A percentile compares a stretch with the other conserved stretches of the same genome.
Conservation (phyloP, 305 asterid genomes). For the Fraxinus dipetala region DNA sequence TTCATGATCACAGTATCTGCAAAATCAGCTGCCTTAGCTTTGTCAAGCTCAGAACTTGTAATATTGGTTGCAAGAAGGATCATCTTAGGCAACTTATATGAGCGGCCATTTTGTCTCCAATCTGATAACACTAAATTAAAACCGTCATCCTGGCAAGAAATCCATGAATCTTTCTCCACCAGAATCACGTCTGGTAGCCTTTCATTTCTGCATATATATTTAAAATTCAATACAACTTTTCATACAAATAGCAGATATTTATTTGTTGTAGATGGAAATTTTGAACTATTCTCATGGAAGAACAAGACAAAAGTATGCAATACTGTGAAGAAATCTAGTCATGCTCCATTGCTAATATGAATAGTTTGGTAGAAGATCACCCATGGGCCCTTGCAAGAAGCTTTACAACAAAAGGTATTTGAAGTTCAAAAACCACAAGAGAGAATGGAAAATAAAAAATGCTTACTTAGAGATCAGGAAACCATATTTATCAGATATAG, state of each 20-base stretch:
- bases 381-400: background rate
- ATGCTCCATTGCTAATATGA: background rate
- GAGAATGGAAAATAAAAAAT: slow-evolving; percentile 10
- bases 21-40: slow-evolving; percentile 74
- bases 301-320: background rate
- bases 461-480: slow-evolving; percentile 50
- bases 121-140: slow-evolving; percentile 27
- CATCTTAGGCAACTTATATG: slow-evolving; percentile 54
- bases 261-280: background rate
- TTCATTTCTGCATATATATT: slow-evolving; percentile 39
- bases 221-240: background rate
- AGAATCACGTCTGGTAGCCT: slow-evolving; percentile 60
- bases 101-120: slow-evolving; percentile 52
- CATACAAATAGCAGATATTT: background rate
- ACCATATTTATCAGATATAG: slow-evolving; percentile 38
- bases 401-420: background rate
- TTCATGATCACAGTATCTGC: slow-evolving; percentile 75
- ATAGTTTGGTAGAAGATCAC: background rate
- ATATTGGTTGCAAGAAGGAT: slow-evolving; percentile 76
- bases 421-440: background rate
- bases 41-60: slow-evolving; percentile 48
- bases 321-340: background rate
- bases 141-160: slow-evolving; percentile 51
- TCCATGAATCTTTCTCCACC: slow-evolving; percentile 82
- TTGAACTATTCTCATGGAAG: background rate